Conservation (phyloP, 306 rosid genomes). For the Sechiopsis laciniata region DNA sequence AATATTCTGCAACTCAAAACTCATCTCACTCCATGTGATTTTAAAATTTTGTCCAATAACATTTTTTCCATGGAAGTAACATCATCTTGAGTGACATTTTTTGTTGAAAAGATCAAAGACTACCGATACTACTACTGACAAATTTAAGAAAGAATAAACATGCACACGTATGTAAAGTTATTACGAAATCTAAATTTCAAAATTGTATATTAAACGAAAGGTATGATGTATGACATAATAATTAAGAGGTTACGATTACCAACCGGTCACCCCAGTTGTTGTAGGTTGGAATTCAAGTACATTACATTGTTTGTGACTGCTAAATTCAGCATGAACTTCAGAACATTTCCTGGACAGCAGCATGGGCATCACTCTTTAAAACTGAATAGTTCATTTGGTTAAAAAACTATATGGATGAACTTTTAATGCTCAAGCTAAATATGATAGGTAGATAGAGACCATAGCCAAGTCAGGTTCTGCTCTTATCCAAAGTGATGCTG, state of each 20-base stretch:
- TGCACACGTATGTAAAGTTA: neutral
- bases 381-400: neutral
- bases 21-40: no score
- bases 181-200: neutral
- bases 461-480: neutral
- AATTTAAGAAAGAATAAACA: neutral
- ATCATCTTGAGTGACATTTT: neutral
- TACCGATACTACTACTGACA: no score
- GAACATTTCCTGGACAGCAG: neutral
- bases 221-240: no score
- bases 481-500: slow-evolving; percentile 4
- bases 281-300: neutral
- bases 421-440: neutral
- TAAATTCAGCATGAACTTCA: neutral
- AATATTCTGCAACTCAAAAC: no score
- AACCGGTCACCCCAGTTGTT: no score
- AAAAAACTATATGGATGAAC: neutral
- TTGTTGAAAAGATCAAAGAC: no score
- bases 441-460: neutral
- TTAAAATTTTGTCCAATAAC: no score
- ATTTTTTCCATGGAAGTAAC: no score
- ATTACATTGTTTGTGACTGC: neutral
- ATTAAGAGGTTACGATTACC: no score
- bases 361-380: neutral
- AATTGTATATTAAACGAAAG: no score